Evolutionary conservation across 306 rosid species (phyloP).

Genomic region (Prunus kanzakura): DNA sequence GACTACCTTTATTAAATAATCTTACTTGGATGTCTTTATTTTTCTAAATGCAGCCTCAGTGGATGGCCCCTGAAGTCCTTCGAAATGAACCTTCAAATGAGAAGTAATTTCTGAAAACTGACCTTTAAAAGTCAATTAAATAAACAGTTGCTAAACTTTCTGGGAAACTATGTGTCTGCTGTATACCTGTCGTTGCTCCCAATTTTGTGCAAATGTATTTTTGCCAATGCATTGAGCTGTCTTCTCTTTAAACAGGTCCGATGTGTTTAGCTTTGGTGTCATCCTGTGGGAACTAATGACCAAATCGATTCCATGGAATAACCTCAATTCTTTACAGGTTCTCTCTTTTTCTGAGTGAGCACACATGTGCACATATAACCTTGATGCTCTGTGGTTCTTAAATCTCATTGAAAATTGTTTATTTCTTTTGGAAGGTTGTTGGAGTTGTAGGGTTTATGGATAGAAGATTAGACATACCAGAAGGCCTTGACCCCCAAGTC

Average conservation of each 20-base stretch:
- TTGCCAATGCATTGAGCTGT: neutral
- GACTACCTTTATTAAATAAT: neutral
- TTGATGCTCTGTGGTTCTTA: neutral
- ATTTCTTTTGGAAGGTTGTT: slow-evolving; percentile 54
- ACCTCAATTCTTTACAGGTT: slow-evolving; percentile 68
- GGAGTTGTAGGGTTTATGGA: slow-evolving; percentile 85
- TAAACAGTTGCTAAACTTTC: neutral
- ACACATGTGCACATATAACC: neutral
- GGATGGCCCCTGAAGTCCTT: slow-evolving; percentile 90
- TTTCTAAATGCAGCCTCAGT: slow-evolving; percentile 61
- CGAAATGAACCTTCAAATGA: slow-evolving; percentile 74
- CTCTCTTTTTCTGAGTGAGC: neutral
- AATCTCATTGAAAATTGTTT: neutral
- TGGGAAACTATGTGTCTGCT: neutral
- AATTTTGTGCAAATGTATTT: neutral
- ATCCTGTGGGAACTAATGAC: slow-evolving; percentile 75
- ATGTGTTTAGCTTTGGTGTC: slow-evolving; percentile 77
- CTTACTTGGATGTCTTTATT: slow-evolving; percentile 1
- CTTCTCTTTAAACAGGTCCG: slow-evolving; percentile 48
- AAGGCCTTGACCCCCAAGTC: slow-evolving; percentile 56
- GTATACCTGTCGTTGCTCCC: neutral
- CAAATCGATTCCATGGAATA: slow-evolving; percentile 62
- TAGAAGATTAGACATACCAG: slow-evolving; percentile 70
- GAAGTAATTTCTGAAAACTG: slow-evolving; percentile 43
- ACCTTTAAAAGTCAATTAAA: neutral